Conservation (phyloP, 352 stramenopile species). For the Phytophthora meadii region DNA sequence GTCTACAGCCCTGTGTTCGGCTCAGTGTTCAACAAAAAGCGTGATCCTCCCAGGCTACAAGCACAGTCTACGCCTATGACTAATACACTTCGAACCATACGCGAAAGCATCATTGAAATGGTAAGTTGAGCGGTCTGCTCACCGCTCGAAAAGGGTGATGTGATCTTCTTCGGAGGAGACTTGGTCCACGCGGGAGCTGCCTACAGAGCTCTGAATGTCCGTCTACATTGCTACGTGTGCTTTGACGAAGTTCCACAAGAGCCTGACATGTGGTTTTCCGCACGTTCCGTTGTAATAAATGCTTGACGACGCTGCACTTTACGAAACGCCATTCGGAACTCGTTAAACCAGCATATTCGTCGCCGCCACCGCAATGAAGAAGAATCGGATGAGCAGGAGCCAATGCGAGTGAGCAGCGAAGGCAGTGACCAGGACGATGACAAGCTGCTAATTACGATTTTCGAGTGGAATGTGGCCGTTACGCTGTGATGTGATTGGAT, state of each 20-base stretch:
- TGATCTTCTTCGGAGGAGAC: not conserved
- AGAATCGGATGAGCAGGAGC: not conserved
- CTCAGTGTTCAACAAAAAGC: not conserved
- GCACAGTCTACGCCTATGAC: not conserved
- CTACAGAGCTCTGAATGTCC: not conserved
- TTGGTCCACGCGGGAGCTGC: not conserved
- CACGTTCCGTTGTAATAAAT: too few species aligned
- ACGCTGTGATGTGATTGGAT: too few species aligned
- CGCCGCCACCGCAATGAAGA: not conserved
- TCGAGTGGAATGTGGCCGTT: too few species aligned
- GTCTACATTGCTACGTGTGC: not conserved
- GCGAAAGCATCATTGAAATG: not conserved
- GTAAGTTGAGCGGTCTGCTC: too few species aligned
- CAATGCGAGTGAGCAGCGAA: not conserved
- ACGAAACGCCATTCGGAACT: not conserved
- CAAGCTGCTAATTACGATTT: too few species aligned
- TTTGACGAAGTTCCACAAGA: not conserved
- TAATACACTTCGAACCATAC: not conserved
- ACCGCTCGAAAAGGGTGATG: not conserved
- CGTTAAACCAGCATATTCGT: not conserved
- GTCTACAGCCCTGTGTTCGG: not conserved
- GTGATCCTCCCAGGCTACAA: not conserved
- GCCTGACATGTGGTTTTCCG: too few species aligned
- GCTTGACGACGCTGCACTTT: not conserved
- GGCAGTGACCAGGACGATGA: not conserved